phyloP scores from a whole-genome alignment of 2,329 filamentous ascomycete genomes.

The Coniochaeta ligniaria region DNA sequence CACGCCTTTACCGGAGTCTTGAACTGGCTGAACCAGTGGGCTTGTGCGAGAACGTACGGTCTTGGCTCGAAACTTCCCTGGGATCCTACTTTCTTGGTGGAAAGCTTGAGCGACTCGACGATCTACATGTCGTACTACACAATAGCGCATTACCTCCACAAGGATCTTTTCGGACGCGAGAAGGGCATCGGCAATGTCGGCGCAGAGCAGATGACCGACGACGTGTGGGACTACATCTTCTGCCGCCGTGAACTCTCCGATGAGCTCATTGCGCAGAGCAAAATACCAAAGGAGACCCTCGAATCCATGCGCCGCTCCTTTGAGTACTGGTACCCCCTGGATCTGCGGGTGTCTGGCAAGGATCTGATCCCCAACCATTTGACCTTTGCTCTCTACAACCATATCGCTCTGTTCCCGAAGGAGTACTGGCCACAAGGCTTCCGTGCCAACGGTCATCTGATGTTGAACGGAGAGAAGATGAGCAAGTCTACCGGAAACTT shows the following conservation, averaged over 20 bases:
- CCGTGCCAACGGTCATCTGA: constrained; percentile 85
- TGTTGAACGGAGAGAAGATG: constrained; percentile 98
- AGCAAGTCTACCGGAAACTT: constrained; percentile 97
- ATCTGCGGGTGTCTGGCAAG: constrained; percentile 83
- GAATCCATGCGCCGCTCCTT: constrained; percentile 84
- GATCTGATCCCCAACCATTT: constrained; percentile 91
- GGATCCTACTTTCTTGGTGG: constrained; percentile 85
- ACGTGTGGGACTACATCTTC: constrained; percentile 96
- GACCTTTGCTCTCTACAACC: constrained; percentile 92
- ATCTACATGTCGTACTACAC: constrained; percentile 86
- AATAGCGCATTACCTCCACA: constrained; percentile 61
- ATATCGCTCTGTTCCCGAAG: constrained; percentile 78
- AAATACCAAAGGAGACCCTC: constrained; percentile 67
- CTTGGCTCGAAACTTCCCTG: constrained; percentile 91
- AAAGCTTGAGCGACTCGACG: constrained; percentile 85
- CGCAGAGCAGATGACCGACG: constrained; percentile 84
- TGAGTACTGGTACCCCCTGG: constrained; percentile 94
- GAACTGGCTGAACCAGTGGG: constrained; percentile 93
- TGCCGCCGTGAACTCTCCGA: constrained; percentile 64
- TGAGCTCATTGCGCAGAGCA: constrained; percentile 55
- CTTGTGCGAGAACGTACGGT: constrained; percentile 85
- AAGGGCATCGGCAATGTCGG: constrained; percentile 62
- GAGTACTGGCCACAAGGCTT: constrained; percentile 85
- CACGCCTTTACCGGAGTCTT: constrained; percentile 79
- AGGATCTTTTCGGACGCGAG: constrained; percentile 75